Conservation (phyloP, 768 basidiomycete genomes). For the Mycena latifolia region DNA sequence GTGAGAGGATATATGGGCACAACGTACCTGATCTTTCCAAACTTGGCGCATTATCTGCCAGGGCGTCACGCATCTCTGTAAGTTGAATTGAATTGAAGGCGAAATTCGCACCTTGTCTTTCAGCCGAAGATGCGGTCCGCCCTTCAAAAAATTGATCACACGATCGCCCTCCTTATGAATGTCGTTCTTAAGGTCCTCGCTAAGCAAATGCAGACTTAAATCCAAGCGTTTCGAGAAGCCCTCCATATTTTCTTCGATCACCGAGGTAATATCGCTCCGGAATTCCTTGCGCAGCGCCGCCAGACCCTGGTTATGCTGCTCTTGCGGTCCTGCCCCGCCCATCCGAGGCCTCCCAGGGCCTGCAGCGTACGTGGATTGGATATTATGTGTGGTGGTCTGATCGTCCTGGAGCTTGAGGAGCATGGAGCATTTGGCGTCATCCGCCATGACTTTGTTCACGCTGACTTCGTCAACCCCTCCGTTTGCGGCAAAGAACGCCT, state of each 20-base stretch:
- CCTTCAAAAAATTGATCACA: slow-evolving; percentile 35
- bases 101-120: slow-evolving; percentile 29
- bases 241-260: slow-evolving; percentile 31
- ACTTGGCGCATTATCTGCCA: neutral
- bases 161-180: too few relatives aligned
- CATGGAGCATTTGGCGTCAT: neutral
- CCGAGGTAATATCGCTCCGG: neutral
- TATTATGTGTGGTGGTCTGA: neutral
- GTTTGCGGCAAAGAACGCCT: too few relatives aligned
- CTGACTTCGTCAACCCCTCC: too few relatives aligned
- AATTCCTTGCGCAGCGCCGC: slow-evolving; percentile 2
- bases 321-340: neutral
- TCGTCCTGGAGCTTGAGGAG: neutral
- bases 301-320: neutral
- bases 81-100: neutral
- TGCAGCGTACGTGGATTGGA: too few relatives aligned
- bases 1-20: too few relatives aligned
- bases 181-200: slow-evolving; percentile 37
- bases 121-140: slow-evolving; percentile 41
- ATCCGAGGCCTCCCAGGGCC: neutral
- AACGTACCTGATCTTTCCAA: too few relatives aligned
- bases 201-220: slow-evolving; percentile 36
- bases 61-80: too few relatives aligned
- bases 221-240: slow-evolving; percentile 18
- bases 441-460: neutral